Conservation (phyloP, 495 filamentous ascomycete genomes). For the Hypoxylon crocopeplum region DNA sequence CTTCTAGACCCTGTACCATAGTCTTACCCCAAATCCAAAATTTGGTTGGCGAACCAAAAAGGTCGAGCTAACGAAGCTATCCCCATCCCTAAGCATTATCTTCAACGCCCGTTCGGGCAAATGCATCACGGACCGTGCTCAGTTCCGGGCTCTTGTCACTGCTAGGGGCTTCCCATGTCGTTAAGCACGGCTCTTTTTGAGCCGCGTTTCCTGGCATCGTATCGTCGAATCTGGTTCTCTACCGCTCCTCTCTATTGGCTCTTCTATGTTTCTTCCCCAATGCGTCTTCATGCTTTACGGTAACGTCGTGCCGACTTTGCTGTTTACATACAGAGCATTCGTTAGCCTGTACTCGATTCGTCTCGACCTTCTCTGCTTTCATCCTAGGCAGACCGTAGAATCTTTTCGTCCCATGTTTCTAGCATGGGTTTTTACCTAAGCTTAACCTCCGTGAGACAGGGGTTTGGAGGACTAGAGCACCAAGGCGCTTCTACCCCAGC, state of each 20-base stretch:
- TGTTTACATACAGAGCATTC: neutral
- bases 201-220: constrained; percentile 34
- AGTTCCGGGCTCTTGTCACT: too few relatives aligned
- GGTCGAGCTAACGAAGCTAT: too few relatives aligned
- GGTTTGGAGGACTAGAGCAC: constrained; percentile 13
- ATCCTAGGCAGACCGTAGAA: neutral
- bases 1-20: too few relatives aligned
- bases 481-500: neutral
- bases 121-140: too few relatives aligned
- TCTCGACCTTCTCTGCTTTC: constrained; percentile 21
- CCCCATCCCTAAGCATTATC: too few relatives aligned
- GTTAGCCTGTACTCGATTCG: constrained; percentile 5
- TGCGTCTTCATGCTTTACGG: constrained; percentile 9
- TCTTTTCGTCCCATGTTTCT: constrained; percentile 12
- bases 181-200: constrained; percentile 28
- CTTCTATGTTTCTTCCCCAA: neutral
- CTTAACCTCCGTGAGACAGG: constrained; percentile 4
- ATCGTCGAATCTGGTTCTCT: constrained; percentile 21
- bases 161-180: constrained; percentile 1
- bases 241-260: constrained; percentile 10
- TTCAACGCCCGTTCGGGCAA: too few relatives aligned
- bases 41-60: too few relatives aligned
- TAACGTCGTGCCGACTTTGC: constrained; percentile 12
- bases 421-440: constrained; percentile 5
- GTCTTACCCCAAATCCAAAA: too few relatives aligned